Evolutionary conservation across 2,329 filamentous ascomycete species (phyloP).

Genomic region (Neoscytalidium dimidiatum): DNA sequence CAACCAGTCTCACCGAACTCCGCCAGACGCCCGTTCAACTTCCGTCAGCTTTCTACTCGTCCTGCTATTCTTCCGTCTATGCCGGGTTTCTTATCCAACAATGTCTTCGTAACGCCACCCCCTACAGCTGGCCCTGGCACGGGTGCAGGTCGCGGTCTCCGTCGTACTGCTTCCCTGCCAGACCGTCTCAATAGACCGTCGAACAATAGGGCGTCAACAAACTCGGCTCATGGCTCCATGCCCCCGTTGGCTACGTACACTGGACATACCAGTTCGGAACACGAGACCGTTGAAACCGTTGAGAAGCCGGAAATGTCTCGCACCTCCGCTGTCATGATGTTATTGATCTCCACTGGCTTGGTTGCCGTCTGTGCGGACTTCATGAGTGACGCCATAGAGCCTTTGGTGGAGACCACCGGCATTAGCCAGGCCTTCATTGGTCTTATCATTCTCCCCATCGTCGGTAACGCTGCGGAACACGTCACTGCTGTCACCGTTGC

Average conservation of each 20-base stretch:
- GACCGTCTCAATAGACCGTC: constrained; percentile 35
- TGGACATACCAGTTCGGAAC: not conserved
- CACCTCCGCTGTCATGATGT: constrained; percentile 57
- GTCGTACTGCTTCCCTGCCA: constrained; percentile 38
- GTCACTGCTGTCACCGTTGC: constrained; percentile 79
- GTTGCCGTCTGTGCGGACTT: constrained; percentile 69
- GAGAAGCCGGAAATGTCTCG: constrained; percentile 54
- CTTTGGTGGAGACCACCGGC: constrained; percentile 60
- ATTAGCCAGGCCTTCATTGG: constrained; percentile 76
- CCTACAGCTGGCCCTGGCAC: constrained; percentile 36
- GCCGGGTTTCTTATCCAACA: constrained; percentile 57
- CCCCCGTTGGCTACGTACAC: not conserved
- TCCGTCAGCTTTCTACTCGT: constrained; percentile 58
- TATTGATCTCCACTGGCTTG: constrained; percentile 56
- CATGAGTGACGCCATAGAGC: constrained; percentile 72
- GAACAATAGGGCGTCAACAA: constrained; percentile 21
- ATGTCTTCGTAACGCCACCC: constrained; percentile 57
- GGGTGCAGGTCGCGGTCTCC: constrained; percentile 36
- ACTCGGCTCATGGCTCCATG: not conserved
- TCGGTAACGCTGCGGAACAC: constrained; percentile 82
- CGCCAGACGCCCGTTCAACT: constrained; percentile 40
- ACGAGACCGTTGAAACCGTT: constrained; percentile 27
- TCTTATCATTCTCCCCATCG: constrained; percentile 77
- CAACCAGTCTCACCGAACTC: constrained; percentile 46
- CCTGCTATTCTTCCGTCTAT: constrained; percentile 56